A percentile compares a stretch with the other conserved stretches of the same genome.
These are phyloP conservation scores for Lophiotrema nucula DNA, from an alignment of 495 filamentous ascomycete species.

Conservation along the genomic window DNA sequence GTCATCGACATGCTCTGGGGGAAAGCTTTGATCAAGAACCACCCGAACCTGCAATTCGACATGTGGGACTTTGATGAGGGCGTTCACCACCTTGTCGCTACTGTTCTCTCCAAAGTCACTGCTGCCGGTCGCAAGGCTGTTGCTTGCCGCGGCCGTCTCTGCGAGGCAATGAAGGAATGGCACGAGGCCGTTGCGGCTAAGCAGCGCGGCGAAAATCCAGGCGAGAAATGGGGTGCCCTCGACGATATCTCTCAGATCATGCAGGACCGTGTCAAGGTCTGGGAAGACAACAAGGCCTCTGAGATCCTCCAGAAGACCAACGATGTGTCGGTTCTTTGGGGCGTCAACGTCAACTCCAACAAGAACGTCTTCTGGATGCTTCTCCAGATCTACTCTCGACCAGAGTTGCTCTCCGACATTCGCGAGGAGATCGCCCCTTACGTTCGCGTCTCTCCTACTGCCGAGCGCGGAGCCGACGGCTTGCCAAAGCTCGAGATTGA, in stretches of 20 bases:
- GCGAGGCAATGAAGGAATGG: conserved; percentile 13
- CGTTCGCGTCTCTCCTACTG: conserved; percentile 4
- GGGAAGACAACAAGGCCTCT: conserved; percentile 5
- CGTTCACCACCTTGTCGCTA: conserved; percentile 11
- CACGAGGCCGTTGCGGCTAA: conserved; percentile 9
- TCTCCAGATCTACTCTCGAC: conserved; percentile 28
- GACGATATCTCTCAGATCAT: conserved; percentile 11
- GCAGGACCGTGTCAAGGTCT: conserved; percentile 13
- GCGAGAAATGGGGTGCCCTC: not conserved
- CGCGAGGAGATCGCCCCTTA: conserved; percentile 25
- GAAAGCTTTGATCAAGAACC: conserved; percentile 11
- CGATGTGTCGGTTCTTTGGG: conserved; percentile 18
- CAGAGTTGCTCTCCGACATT: conserved; percentile 22
- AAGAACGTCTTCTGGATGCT: conserved; percentile 36
- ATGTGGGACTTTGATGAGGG: conserved; percentile 21
- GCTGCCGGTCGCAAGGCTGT: conserved; percentile 5
- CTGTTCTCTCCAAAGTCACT: conserved; percentile 1
- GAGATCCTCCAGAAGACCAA: conserved; percentile 6
- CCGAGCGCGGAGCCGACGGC: conserved; percentile 1
- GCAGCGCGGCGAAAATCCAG: conserved; percentile 2
- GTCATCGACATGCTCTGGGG: conserved; percentile 22
- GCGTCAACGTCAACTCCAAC: conserved; percentile 21
- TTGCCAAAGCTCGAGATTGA: conserved; percentile 15
- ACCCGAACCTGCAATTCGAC: conserved; percentile 12
- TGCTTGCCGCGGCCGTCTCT: not conserved